These are phyloP conservation scores for Plasmodiophora brassicae DNA, from an alignment of 208 protist genomes.

Conservation along the genomic window DNA sequence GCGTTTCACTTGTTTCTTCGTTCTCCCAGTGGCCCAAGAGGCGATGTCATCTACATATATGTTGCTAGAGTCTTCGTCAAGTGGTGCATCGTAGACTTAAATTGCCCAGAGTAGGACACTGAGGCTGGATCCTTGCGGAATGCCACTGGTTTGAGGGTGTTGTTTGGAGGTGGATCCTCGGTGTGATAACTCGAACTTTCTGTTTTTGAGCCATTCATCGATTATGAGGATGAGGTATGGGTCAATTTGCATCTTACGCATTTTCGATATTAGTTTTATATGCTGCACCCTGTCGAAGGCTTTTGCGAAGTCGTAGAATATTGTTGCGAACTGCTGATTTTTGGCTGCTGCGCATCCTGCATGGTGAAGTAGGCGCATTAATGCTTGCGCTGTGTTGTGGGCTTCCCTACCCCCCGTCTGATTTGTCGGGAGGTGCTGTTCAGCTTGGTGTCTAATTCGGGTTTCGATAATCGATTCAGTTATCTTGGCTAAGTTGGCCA, in stretches of 20 bases:
- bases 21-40: not conserved
- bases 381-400: not conserved
- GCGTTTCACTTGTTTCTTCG: not conserved
- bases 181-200: not conserved
- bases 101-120: constrained; percentile 1
- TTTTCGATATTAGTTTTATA: not conserved
- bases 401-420: not conserved
- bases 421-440: not conserved
- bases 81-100: too few relatives aligned
- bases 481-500: not conserved
- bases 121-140: constrained; percentile 12
- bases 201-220: not conserved
- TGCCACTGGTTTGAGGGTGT: not conserved
- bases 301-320: not conserved
- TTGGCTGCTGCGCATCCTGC: not conserved
- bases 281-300: not conserved
- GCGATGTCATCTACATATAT: constrained; percentile 3
- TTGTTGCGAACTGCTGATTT: not conserved
- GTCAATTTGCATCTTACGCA: not conserved
- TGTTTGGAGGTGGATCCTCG: not conserved
- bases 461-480: not conserved
- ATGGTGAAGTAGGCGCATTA: not conserved
- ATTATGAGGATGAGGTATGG: not conserved
- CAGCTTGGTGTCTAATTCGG: not conserved
- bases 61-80: too few relatives aligned